Evolutionary conservation across 495 filamentous ascomycete genomes (phyloP), one percentile per base, ranked within the genome.

Genomic region (Penicillium coffeae): DNA sequence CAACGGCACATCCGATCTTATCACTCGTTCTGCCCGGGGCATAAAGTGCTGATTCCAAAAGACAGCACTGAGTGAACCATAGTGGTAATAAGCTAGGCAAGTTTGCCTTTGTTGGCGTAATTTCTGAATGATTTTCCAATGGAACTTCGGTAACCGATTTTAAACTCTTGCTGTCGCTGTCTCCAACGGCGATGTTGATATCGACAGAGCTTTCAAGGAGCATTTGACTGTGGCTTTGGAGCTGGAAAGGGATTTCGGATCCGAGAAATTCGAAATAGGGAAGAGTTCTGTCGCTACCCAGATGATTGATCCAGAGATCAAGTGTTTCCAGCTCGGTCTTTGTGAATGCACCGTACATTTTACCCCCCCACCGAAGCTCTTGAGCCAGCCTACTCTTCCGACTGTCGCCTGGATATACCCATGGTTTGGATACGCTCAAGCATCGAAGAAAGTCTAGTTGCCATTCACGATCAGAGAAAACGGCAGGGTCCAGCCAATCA

Each of bases 281-380:
- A 2, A 15, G 39, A 21, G 3, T 27, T 22, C 18, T 18, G 13
- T 43, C 16, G 4, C 12, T 8, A 5, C 39, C 19, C 4, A 50
- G 18, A 6, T 38, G 47, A 44, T 69, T 50, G 47, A 78, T 75
- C 75, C 72, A 77, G 6, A 32, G 42, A 46, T 45, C 48, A 21
- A 75, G 22, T 8, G 54, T 55, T 3, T 55, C 56, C 35, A 73
- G 57, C 47, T 78, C 75, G 19, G 50, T 48, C 8, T 63, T 51
- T 8, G 74, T 76, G 52, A 78, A 76, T 10, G 72, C 58, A 0
- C 75, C 74, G 52, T 73, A 78, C 74, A 76, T 76, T 21, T 61
- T 65, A 8, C 71, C 75, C 19, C 62, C 66, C 75, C 70, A 76
- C 8, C 34, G 36, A 21, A 76, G 38, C 52, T 70, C 73, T 15